Evolutionary conservation across 1,139 yeast species (phyloP), one percentile per base, ranked within the genome.

Genomic region (Petasospora fabianii): DNA sequence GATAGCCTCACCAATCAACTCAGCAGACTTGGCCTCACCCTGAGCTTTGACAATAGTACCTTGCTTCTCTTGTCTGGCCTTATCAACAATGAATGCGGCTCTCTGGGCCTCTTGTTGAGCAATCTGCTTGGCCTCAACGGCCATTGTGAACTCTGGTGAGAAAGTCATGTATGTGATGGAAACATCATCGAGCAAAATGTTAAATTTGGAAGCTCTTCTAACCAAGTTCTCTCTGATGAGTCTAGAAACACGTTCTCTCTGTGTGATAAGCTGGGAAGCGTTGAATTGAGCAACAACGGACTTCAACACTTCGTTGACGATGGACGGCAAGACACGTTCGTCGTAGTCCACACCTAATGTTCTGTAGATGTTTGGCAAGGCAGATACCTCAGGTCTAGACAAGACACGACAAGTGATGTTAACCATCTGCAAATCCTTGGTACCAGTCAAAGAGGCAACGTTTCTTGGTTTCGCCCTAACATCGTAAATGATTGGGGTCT

Each of bases 91-190:
- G 62, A 79, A 94, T 58, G 84, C 83, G 43, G 97, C 97, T 55
- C 98, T 78, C 68, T 94, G 98, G 18, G 99, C 97, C 59, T 94
- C 98, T 66, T 94, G 98, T 69, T 92, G 98, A 24, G 98, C 98
- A 65, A 94, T 94, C 66, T 94, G 98, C 66, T 94, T 94, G 68
- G 87, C 96, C 68, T 94, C 99, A 43, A 92, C 98, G 18, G 98
- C 97, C 66, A 86, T 90, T 43, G 99, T 94, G 69, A 94, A 94
- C 60, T 94, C 99, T 52, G 76, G 77, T 40, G 98, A 98, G 64
- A 94, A 94, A 1, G 97, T 86, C 90, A 94, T 83, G 66, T 94
- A 98, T 17, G 99, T 94, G 51, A 94, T 94, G 21, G 97, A 86
- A 35, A 94, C 98, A 64, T 94, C 99, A 65, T 94, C 99, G 54